Base-by-base conservation (phyloP, 2,329 filamentous ascomycete genomes). In the Exophiala phaeomuriformis region DNA sequence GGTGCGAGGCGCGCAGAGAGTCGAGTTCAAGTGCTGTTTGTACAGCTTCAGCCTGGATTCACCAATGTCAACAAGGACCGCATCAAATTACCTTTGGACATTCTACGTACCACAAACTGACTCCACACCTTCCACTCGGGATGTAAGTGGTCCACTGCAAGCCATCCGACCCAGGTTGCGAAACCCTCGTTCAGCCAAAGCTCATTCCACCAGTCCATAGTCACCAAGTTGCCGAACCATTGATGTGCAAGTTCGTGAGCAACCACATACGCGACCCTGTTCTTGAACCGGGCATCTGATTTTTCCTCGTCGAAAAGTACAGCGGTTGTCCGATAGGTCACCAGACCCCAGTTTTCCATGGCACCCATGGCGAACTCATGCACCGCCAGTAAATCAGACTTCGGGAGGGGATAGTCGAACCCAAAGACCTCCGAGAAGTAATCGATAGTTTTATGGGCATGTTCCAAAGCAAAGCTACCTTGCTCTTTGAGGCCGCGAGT, bases 91-190 rank as follows among this genome's bases (percentile, higher is more conserved):
- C 79, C 78, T 81, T 72, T 73, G 55, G 73, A 70, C 69, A 69
- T 69, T 61, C 71, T 75, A 74, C 79, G 76, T 78, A 82, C 80
- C 65, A 97, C 88, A 72, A 96, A 98, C 73, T 96, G 90, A 54
- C 88, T 85, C 93, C 93, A 98, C 32, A 97, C 86, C 64, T 97
- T 85, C 91, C 93, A 97, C 62, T 96, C 91, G 4, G 93, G 93
- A 71, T 97, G 88, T 51, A 97, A 82, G 67, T 94, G 81, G 67
- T 97, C 88, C 54, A 90, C 83, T 6, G 90, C 90, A 57, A 90
- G 80, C 91, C 91, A 98, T 49, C 91, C 93, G 41, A 96, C 91
- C 91, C 91, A 97, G 2, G 93, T 98, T 40, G 93, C 93, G 67
- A 98, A 98, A 8, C 90, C 90, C 71, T 97, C 91, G 66, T 95